Base-by-base conservation (phyloP, 1,139 yeast genomes). In the Lodderomyces elongisporus region DNA sequence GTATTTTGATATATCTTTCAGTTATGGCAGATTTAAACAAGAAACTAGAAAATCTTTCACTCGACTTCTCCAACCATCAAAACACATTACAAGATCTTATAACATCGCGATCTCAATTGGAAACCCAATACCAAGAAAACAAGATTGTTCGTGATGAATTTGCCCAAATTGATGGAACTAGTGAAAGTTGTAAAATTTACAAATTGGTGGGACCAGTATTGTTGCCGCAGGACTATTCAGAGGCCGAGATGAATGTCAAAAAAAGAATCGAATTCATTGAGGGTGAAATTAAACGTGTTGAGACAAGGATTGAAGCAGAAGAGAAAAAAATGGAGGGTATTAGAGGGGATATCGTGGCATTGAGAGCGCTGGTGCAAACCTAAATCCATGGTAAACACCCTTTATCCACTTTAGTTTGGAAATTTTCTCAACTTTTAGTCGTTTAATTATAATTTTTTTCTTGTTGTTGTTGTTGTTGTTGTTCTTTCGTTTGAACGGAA, bases 191-290 rank as follows among this genome's bases (percentile, higher is more conserved):
- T 13, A 84, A 83, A 47, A 80, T 91, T 25, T 91, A 77, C 62
- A 91, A 91, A 58, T 70, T 89, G 44, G 84, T 91, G 14, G 98
- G 98, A 1, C 95, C 96, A 8, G 88, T 89, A 5, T 68, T 91
- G 41, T 68, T 91, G 41, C 96, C 96, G 2, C 96, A 89, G 52
- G 95, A 88, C 36, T 75, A 74, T 43, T 56, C 56, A 10, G 97
- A 91, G 56, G 95, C 97, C 23, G 75, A 77, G 46, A 48, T 74
- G 50, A 91, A 89, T 51, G 96, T 91, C 24, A 74, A 70, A 21
- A 91, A 89, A 57, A 80, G 98, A 56, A 70, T 91, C 32, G 96
- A 88, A 55, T 91, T 85, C 49, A 91, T 91, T 35, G 67, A 74
- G 43, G 67, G 66, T 23, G 97, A 91, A 59, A 85, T 91, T 44